Evolutionary conservation across 441 rosid species (phyloP).

Genomic region (Mallotus repandus): DNA sequence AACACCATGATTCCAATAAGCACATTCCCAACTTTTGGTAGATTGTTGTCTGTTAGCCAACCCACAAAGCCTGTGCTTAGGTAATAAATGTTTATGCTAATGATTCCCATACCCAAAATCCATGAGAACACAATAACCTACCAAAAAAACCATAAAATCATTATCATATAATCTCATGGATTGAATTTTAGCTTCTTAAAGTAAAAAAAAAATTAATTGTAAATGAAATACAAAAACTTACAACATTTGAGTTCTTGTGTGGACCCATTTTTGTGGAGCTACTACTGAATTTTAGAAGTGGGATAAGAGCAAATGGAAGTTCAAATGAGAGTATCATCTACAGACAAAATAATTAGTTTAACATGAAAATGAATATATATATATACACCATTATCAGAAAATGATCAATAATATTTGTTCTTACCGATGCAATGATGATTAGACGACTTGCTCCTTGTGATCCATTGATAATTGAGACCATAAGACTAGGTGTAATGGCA

Average conservation of each 20-base stretch:
- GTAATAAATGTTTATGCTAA: constrained; percentile 63
- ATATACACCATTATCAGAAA: background rate
- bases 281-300: constrained; percentile 77
- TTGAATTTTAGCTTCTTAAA: no score
- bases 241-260: constrained; percentile 55
- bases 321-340: constrained; percentile 77
- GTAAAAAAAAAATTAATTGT: no score
- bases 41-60: constrained; percentile 47
- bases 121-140: constrained; percentile 57
- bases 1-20: constrained; percentile 54
- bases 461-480: constrained; percentile 60
- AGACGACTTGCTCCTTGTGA: constrained; percentile 51
- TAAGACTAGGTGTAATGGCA: constrained; percentile 59
- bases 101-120: constrained; percentile 53
- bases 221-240: constrained; percentile 22
- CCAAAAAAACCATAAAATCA: background rate
- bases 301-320: constrained; percentile 72
- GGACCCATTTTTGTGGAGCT: constrained; percentile 73
- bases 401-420: background rate
- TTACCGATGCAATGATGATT: constrained; percentile 64
- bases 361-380: background rate
- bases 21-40: constrained; percentile 43
- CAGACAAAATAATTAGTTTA: no score
- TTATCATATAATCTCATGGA: no score
- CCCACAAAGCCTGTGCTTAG: constrained; percentile 51